Evolutionary conservation across 2,329 filamentous ascomycete species (phyloP), one percentile per base, ranked within the genome.

Genomic region (Thelonectria blattea): DNA sequence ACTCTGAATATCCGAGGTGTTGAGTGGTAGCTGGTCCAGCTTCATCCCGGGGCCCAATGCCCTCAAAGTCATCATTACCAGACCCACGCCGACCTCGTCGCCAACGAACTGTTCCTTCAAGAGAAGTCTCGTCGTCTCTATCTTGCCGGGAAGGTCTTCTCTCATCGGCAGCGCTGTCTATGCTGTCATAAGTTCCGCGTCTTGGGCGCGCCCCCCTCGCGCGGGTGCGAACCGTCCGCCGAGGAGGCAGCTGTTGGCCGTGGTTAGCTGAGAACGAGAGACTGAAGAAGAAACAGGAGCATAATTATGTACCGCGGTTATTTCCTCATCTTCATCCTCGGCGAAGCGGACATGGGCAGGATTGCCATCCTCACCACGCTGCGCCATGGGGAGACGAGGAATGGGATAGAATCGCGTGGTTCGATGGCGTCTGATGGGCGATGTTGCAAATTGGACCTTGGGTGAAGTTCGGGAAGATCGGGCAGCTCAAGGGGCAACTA

Each of bases 341-440:
- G 62, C 55, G 32, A 67, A 68, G 37, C 64, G 65, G 22, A 68
- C 65, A 27, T 65, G 63, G 11, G 53, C 47, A 24, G 55, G 30
- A 45, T 56, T 63, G 10, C 48, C 61, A 18, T 55, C 61, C 9
- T 56, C 65, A 18, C 59, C 61, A 8, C 53, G 52, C 39, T 48
- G 53, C 30, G 46, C 24, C 53, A 43, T 56, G 32, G 27, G 12
- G 30, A 34, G 32, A n/a, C 9, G 32, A 11, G 32, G 32, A 34
- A 34, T 5, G 3, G 32, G 32, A 34, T n/a, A n/a, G n/a, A 34
- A 34, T 34, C 3, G 32, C 4, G 15, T 15, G 4, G 27, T 30
- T 30, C 27, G 27, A 30, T 30, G 27, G 22, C 8, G 27, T 9
- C 27, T 30, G 27, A 24, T 24, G 22, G n/a, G 6, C 22, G 27